Percentiles rank a stretch among this genome's conserved stretches.
phyloP scores from a whole-genome alignment of 2,329 filamentous ascomycete genomes.

The Paecilomyces formosus region DNA sequence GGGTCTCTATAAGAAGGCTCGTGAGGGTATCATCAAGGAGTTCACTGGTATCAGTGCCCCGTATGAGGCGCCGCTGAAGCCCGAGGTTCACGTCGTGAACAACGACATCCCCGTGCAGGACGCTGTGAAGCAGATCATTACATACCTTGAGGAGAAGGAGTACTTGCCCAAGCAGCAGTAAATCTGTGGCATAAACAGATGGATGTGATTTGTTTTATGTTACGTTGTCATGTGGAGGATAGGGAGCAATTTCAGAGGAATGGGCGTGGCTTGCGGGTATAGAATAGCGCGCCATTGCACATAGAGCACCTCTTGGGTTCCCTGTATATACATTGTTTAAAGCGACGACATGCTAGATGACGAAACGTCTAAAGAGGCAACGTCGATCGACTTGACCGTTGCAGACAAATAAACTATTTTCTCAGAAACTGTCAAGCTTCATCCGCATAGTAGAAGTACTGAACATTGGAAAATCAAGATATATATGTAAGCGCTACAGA shows the following conservation, averaged over 20 bases:
- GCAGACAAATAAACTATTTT: background rate
- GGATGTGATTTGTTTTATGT: slow-evolving; percentile 1
- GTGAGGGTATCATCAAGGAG: slow-evolving; percentile 88
- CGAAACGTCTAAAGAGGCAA: background rate
- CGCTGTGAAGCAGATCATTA: slow-evolving; percentile 75
- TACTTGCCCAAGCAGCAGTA: slow-evolving; percentile 42
- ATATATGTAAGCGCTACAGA: background rate
- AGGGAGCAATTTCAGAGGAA: background rate
- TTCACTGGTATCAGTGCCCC: slow-evolving; percentile 95
- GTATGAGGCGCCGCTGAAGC: slow-evolving; percentile 79
- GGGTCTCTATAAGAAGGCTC: slow-evolving; percentile 94
- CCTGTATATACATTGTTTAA: background rate
- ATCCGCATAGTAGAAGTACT: background rate
- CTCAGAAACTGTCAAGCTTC: background rate
- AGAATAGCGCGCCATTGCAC: background rate
- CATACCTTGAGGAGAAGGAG: slow-evolving; percentile 66
- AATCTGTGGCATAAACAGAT: slow-evolving; percentile 5
- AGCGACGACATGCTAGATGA: background rate
- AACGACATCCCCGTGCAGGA: slow-evolving; percentile 80
- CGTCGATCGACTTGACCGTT: background rate
- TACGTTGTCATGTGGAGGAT: background rate
- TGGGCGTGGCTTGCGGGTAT: background rate
- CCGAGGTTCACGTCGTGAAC: slow-evolving; percentile 83
- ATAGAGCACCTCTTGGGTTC: background rate
- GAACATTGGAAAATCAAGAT: background rate